phyloP scores from a whole-genome alignment of 2,329 filamentous ascomycete species.

The Xylariales sp. region DNA sequence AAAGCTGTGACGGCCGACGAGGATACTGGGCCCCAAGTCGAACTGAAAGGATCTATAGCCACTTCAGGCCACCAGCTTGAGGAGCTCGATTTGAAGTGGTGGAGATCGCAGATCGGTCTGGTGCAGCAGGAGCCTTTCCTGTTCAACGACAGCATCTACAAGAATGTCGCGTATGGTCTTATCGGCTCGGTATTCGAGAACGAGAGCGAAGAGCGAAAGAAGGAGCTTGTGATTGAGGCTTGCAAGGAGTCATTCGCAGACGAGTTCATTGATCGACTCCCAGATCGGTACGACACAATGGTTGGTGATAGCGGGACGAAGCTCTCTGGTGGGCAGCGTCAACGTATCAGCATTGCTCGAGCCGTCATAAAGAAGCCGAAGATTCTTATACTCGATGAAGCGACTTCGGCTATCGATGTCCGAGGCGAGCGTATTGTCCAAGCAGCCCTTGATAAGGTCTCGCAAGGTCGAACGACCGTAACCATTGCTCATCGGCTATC shows the following conservation, averaged over 20 bases:
- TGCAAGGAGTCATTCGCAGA: constrained; percentile 65
- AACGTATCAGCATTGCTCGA: constrained; percentile 73
- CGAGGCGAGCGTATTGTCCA: constrained; percentile 58
- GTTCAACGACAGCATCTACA: constrained; percentile 61
- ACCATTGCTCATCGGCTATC: constrained; percentile 71
- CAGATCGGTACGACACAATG: constrained; percentile 63
- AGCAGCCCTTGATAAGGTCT: constrained; percentile 56
- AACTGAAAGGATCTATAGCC: constrained; percentile 47
- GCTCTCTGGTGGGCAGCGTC: constrained; percentile 80
- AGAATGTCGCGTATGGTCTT: constrained; percentile 58
- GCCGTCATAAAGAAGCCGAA: constrained; percentile 67
- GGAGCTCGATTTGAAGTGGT: constrained; percentile 59
- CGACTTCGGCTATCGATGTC: constrained; percentile 61
- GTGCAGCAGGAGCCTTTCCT: constrained; percentile 66
- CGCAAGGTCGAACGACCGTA: constrained; percentile 62
- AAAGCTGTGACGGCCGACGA: constrained; percentile 16
- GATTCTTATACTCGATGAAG: constrained; percentile 73
- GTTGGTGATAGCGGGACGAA: constrained; percentile 77
- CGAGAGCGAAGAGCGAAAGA: constrained; percentile 50
- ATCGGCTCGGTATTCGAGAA: constrained; percentile 48
- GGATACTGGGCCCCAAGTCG: constrained; percentile 36
- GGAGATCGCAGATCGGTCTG: constrained; percentile 57
- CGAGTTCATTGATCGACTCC: constrained; percentile 62
- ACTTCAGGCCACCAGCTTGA: constrained; percentile 50
- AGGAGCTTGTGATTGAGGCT: constrained; percentile 56